Percentiles rank a stretch among this genome's conserved stretches.
Conservation (phyloP, 371 early-diverging fungal genomes). For the Blakeslea trispora region DNA sequence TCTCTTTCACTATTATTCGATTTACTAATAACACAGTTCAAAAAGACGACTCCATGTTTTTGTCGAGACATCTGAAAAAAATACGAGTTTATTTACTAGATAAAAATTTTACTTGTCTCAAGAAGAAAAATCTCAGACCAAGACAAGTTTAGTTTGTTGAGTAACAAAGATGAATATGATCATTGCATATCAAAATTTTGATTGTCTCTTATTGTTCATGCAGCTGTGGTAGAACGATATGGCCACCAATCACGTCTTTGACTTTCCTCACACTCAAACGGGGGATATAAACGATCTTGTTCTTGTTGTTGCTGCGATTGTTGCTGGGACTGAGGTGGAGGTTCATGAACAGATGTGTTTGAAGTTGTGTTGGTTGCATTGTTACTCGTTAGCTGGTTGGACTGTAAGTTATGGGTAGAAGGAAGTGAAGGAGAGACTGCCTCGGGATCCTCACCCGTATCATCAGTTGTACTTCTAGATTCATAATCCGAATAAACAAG, state of each 20-base stretch:
- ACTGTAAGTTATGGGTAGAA: not conserved
- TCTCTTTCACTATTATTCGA: too few species aligned
- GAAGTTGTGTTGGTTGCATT: not conserved
- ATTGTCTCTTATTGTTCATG: constrained; percentile 8
- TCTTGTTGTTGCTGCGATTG: not conserved
- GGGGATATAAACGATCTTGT: constrained; percentile 12
- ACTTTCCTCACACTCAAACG: constrained; percentile 21
- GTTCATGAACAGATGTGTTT: not conserved
- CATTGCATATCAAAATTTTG: too few species aligned
- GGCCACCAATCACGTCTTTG: constrained; percentile 25
- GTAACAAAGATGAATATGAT: too few species aligned
- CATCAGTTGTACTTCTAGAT: constrained; percentile 31
- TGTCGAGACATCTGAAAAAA: too few species aligned
- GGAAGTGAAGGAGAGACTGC: constrained; percentile 9
- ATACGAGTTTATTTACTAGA: too few species aligned
- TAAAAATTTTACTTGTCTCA: too few species aligned
- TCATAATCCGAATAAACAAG: constrained; percentile 33
- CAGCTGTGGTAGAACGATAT: constrained; percentile 26
- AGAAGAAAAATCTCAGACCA: too few species aligned
- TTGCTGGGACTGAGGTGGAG: not conserved
- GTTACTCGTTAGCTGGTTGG: not conserved
- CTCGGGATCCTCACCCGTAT: constrained; percentile 19
- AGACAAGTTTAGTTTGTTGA: too few species aligned
- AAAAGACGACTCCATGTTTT: too few species aligned
- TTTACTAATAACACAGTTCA: too few species aligned